phyloP scores from a whole-genome alignment of 139 green algal species.

The Bryopsis sp. region DNA sequence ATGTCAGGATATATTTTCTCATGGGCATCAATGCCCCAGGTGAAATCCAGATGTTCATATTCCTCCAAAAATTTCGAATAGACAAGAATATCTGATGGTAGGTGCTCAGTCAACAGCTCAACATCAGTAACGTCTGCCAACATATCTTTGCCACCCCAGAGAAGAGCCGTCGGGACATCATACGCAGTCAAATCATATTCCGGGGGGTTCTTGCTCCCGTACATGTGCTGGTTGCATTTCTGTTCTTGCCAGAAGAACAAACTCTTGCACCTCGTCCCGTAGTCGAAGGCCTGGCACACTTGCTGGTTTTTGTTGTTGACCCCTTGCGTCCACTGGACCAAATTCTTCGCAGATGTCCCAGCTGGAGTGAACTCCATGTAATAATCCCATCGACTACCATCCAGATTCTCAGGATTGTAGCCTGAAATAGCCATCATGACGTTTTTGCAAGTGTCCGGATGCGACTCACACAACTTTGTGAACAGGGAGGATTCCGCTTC shows the following conservation, averaged over 20 bases:
- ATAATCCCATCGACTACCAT: conserved; percentile 2
- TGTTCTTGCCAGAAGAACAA: background rate
- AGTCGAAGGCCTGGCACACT: conserved; percentile 8
- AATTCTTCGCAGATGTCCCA: conserved; percentile 5
- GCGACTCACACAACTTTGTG: background rate
- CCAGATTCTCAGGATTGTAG: conserved; percentile 17
- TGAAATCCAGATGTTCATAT: conserved; percentile 13
- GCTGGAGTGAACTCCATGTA: conserved; percentile 7
- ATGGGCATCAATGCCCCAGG: conserved; percentile 11
- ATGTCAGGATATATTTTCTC: background rate
- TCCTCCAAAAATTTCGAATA: background rate
- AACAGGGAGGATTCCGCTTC: background rate
- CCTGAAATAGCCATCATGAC: background rate
- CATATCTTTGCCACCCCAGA: conserved; percentile 7
- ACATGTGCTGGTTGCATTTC: conserved; percentile 12
- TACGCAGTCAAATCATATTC: conserved; percentile 10
- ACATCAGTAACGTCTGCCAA: conserved; percentile 12
- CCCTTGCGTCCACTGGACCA: conserved; percentile 14
- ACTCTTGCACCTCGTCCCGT: conserved; percentile 4
- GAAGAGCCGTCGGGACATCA: background rate
- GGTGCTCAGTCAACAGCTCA: background rate
- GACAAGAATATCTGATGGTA: background rate
- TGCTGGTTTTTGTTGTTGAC: background rate
- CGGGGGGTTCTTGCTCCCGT: background rate
- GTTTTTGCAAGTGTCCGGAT: background rate